Evolutionary conservation across 1,139 yeast species (phyloP).

Genomic region (Geotrichum restrictum): DNA sequence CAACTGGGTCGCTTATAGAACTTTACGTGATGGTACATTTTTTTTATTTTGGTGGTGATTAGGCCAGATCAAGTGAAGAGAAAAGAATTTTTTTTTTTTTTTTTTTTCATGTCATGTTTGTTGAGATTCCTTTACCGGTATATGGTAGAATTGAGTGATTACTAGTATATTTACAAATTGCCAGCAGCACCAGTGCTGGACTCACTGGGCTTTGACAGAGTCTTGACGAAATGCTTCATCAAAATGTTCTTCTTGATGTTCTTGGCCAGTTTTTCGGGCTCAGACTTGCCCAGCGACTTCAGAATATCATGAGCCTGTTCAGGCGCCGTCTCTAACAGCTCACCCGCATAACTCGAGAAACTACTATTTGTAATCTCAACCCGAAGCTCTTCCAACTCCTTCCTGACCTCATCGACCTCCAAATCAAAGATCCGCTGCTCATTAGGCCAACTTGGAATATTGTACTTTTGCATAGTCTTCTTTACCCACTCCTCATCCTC

Average conservation of each 20-base stretch:
- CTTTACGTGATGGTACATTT: constrained; percentile 18
- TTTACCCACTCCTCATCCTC: constrained; percentile 17
- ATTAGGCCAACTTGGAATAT: constrained; percentile 52
- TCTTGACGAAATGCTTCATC: constrained; percentile 33
- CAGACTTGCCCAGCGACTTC: constrained; percentile 32
- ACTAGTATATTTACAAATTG: constrained; percentile 1
- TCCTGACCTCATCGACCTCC: constrained; percentile 30
- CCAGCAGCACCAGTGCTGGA: background rate
- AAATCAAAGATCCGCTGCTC: constrained; percentile 30
- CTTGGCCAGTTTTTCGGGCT: constrained; percentile 26
- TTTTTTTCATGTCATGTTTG: too few relatives aligned
- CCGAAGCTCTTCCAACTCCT: constrained; percentile 31
- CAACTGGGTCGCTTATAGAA: constrained; percentile 19
- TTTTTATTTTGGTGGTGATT: too few relatives aligned
- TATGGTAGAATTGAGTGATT: too few relatives aligned
- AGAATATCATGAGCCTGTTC: constrained; percentile 34
- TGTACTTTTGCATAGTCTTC: constrained; percentile 45
- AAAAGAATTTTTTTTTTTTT: too few relatives aligned
- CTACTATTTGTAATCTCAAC: constrained; percentile 29
- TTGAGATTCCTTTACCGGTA: too few relatives aligned
- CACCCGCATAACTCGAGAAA: constrained; percentile 30
- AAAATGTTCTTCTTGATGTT: constrained; percentile 38
- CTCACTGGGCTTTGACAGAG: constrained; percentile 7
- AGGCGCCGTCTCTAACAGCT: constrained; percentile 34
- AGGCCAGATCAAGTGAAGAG: too few relatives aligned